These are phyloP conservation scores for Diplogelasinospora grovesii DNA, from an alignment of 495 filamentous ascomycete species.

Conservation along the genomic window DNA sequence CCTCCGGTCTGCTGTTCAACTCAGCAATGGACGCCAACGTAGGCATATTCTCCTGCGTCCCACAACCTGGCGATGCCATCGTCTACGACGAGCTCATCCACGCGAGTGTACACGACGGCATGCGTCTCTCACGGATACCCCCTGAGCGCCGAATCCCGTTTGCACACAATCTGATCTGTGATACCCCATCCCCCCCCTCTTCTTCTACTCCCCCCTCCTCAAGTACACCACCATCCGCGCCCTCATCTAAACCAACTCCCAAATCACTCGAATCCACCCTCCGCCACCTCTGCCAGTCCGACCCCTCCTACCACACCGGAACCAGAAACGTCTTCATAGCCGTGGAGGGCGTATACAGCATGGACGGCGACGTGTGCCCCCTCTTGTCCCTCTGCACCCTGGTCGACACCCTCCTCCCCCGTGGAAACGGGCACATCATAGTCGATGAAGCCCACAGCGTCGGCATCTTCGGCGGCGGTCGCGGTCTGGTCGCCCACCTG, in stretches of 20 bases:
- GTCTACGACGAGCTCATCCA: constrained; percentile 71
- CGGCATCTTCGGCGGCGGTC: constrained; percentile 60
- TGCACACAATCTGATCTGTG: constrained; percentile 55
- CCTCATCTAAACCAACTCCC: not conserved
- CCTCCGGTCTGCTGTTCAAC: constrained; percentile 63
- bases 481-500: constrained; percentile 60
- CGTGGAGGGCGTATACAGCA: constrained; percentile 73
- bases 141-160: constrained; percentile 48
- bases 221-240: too few species aligned
- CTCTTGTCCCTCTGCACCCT: constrained; percentile 50
- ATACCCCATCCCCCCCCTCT: too few species aligned
- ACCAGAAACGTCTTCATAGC: constrained; percentile 55
- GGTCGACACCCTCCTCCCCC: constrained; percentile 50
- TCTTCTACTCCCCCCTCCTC: too few species aligned
- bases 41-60: constrained; percentile 59
- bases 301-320: constrained; percentile 22
- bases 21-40: constrained; percentile 75
- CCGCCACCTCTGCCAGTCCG: constrained; percentile 6
- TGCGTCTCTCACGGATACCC: constrained; percentile 60
- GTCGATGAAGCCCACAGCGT: constrained; percentile 78
- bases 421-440: constrained; percentile 57
- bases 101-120: constrained; percentile 72
- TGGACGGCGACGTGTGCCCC: constrained; percentile 73
- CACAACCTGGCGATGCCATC: constrained; percentile 62
- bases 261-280: constrained; percentile 14